Base-by-base conservation (phyloP, 2,329 filamentous ascomycete genomes). In the Fusarium sp. region DNA sequence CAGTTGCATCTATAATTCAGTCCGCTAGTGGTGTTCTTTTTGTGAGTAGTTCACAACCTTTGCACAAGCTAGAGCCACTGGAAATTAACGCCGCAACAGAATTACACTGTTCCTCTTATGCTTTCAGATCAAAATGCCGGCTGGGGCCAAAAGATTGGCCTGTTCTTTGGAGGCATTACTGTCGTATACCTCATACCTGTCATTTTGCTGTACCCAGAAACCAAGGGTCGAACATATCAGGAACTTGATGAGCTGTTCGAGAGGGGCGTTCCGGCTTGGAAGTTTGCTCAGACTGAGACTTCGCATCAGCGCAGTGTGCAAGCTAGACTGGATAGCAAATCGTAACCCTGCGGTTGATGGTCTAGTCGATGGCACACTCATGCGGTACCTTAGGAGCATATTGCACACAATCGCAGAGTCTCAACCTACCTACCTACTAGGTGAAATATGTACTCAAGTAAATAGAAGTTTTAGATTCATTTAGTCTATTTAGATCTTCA, bases 171-270 rank as follows among this genome's bases (percentile, higher is more conserved):
- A 3, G 66, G 68, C 7, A 58, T 68, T 31, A 68, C 70, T 1
- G 44, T 66, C 18, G n/a, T 72, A 4, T 64, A 65, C 30, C 51
- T 67, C 3, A 36, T 65, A 7, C 61, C 61, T 7, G 40, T 31
- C 12, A 13, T 74, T 4, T 34, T 70, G 11, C 62, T 62, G 13
- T 65, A 60, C 46, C 72, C 70, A 3, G 70, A 74, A 47, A 68
- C 66, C 12, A 73, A 73, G 56, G 70, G 72, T n/a, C 54, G 72
- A 4, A 73, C 72, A 9, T 74, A 73, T 28, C 18, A 61, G 18
- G 72, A 73, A 43, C 31, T 74, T 4, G 70, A 73, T 40, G 71
- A 74, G 50, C 58, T 74, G 6, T 73, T 72, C 30, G 64, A 73
- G 37, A 54, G 59, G 2, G 37, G 51, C 2, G 44, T 74, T 16